phyloP scores from a whole-genome alignment of 805 yeast genomes.

The Alloascoidea africana region DNA sequence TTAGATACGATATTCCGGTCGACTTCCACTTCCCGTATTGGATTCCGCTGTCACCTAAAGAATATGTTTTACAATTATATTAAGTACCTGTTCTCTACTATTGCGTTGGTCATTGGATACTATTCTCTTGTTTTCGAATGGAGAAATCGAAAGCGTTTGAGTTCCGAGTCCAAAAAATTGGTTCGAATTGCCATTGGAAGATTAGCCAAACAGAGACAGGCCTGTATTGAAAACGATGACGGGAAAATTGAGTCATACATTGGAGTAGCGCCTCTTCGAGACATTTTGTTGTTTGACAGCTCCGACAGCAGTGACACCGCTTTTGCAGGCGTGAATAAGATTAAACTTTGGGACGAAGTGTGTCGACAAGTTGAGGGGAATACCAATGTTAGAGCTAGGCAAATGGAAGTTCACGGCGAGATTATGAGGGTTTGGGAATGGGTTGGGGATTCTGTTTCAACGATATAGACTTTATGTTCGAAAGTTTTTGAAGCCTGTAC shows the following conservation, averaged over 20 bases:
- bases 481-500: not conserved
- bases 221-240: conserved; percentile 7
- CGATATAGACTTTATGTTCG: not conserved
- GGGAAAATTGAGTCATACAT: conserved; percentile 9
- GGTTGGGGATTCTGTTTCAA: conserved; percentile 29
- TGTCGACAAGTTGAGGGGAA: conserved; percentile 43
- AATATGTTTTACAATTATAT: conserved; percentile 9
- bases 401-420: conserved; percentile 73
- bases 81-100: conserved; percentile 5
- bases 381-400: conserved; percentile 43
- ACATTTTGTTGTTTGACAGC: conserved; percentile 6
- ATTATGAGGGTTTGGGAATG: conserved; percentile 83
- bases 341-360: conserved; percentile 38
- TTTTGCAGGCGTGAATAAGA: conserved; percentile 3
- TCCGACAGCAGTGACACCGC: conserved; percentile 2
- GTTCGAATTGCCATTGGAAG: conserved; percentile 4
- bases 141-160: not conserved
- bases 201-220: conserved; percentile 7
- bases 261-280: conserved; percentile 8
- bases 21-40: conserved; percentile 10
- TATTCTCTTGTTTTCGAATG: not conserved
- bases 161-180: conserved; percentile 3
- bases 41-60: conserved; percentile 6
- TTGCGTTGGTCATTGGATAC: conserved; percentile 3
- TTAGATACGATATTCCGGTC: conserved; percentile 4